Evolutionary conservation across 1,284 basidiomycete species (phyloP), one percentile per base, ranked within the genome.

Genomic region (Rhodotorula sp.): DNA sequence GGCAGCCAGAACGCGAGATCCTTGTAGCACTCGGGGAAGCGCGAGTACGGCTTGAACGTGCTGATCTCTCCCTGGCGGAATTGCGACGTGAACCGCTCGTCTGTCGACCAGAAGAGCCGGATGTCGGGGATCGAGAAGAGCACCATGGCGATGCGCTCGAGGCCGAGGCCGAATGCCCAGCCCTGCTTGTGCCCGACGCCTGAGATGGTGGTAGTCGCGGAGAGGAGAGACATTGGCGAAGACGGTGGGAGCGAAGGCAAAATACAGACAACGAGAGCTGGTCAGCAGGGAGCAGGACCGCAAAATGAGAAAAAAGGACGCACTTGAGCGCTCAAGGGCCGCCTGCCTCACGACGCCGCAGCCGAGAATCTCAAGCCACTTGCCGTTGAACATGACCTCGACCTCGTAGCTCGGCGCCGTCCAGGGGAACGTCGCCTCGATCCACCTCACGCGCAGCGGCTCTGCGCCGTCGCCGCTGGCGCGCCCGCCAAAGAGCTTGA

Each of bases 91-190:
- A 99, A 99, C 17, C 96, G 89, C 29, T 86, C 79, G 79, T 99
- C 97, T 63, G 85, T 82, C 3, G 94, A 95, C 97, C 97, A 99
- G 86, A 99, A 99, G 22, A 99, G 85, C n/a, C 97, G 91, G 79
- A 99, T 99, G 81, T 99, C 97, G 6, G 96, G 97, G 68, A 99
- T 97, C 27, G 89, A 91, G 83, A 91, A 99, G 64, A 99, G 87
- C 72, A 99, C 90, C 97, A 99, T 99, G 41, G 96, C 94, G 76
- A 99, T 97, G 36, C 97, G 88, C 81, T 99, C 97, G 57, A 99
- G 86, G 12, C 97, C 97, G 50, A 99, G 88, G 25, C 97, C 97
- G 79, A 98, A 99, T 0, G 97, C 97, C 97, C 97, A 99, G 36
- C 94, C 94, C 73, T 94, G 87, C 82, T 95, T 95, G 79, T 91